Conservation (phyloP, 441 rosid species). For the Lepidium campestre region DNA sequence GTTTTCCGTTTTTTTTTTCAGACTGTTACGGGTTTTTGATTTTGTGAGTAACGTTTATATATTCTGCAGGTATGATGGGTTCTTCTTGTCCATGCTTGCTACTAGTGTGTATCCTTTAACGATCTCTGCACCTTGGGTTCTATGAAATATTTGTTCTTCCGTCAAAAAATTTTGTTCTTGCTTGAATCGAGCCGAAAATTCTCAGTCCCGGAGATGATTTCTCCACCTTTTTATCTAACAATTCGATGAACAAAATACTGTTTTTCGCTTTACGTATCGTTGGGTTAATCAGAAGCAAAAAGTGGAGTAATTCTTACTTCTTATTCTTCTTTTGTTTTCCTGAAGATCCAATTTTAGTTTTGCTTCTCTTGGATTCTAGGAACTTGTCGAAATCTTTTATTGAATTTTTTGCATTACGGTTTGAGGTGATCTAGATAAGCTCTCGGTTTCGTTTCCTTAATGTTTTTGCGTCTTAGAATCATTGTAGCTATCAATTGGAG, state of each 20-base stretch:
- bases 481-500: constrained; percentile 90
- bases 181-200: constrained; percentile 14
- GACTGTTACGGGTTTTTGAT: neutral
- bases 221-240: neutral
- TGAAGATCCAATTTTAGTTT: neutral
- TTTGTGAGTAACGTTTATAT: neutral
- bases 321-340: neutral
- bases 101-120: constrained; percentile 92
- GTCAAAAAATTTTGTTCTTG: neutral
- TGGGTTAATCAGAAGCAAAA: neutral
- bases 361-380: neutral
- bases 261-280: neutral
- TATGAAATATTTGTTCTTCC: neutral
- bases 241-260: neutral
- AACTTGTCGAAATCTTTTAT: neutral
- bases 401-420: neutral
- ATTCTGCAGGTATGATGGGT: constrained; percentile 89
- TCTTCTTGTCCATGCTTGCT: constrained; percentile 98
- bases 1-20: neutral
- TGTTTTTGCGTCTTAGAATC: constrained; percentile 38
- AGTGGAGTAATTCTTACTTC: neutral
- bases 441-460: constrained; percentile 18
- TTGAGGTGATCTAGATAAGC: neutral
- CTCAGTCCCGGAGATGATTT: neutral
- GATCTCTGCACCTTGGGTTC: neutral